Base-by-base conservation (phyloP, 495 filamentous ascomycete species). In the Letharia lupina region DNA sequence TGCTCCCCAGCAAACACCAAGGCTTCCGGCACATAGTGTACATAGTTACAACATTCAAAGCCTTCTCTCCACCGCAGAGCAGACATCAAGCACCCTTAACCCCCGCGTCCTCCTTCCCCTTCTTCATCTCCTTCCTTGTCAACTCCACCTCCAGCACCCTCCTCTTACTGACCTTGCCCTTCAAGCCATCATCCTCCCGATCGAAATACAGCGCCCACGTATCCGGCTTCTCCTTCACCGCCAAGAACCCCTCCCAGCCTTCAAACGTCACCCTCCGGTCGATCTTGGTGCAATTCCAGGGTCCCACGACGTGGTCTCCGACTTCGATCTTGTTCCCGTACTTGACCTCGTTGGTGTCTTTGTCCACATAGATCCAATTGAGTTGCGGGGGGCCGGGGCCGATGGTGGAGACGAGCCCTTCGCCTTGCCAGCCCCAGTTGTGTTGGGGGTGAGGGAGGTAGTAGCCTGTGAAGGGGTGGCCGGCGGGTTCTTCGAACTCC, bases 361-460 rank as follows among this genome's bases (percentile, higher is more conserved):
- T 78, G 75, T 86, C 83, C 65, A 83, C 79, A 64, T 83, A 87
- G 15, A 87, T 81, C 85, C 85, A 87, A 76, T 86, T 84, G 39
- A 87, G 79, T 77, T 82, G 79, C 23, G 85, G 85, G 7, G 84
- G 83, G 65, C 84, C 81, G 62, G 84, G 83, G 1, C 75, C 73
- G 69, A 86, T 82, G 56, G 80, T 80, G 42, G 83, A 81, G 64
- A 87, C 84, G 63, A 86, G 74, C 7, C 83, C 84, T 63, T 74
- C 73, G 58, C 70, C 73, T 31, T 65, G 59, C 28, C 69, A 71
- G 64, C 80, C 78, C 71, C 80, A 82, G 58, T 80, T 73, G 58
- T 78, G 78, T n/a, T 82, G 79, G 31, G 85, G 85, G 69, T 85
- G 86, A 13, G 78, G 78, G 68, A 86, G 83, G 73, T 82, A 86